phyloP scores from a whole-genome alignment of 2,329 filamentous ascomycete genomes.

The Tolypocladium cylindrosporum region DNA sequence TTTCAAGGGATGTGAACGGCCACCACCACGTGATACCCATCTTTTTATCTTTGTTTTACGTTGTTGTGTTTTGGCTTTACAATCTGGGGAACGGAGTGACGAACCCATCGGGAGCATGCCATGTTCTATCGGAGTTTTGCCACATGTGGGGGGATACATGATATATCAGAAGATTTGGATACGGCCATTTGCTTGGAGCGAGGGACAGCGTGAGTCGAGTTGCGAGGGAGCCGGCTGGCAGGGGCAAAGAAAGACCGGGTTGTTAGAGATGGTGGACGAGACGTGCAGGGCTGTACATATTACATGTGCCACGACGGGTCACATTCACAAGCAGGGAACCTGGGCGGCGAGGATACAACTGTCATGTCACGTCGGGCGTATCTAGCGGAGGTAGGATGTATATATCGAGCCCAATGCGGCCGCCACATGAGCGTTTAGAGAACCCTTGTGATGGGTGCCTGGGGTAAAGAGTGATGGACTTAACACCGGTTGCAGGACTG shows the following conservation, averaged over 20 bases:
- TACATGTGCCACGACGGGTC: neutral
- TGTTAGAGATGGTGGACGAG: neutral
- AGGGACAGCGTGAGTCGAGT: neutral
- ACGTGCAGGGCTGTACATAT: neutral
- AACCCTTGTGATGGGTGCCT: neutral
- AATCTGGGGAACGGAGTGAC: neutral
- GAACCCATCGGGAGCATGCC: neutral
- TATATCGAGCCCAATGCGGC: neutral
- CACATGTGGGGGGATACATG: neutral
- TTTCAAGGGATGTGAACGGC: slow-evolving; percentile 32
- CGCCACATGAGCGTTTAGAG: neutral
- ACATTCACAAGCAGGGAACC: neutral
- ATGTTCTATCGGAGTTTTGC: neutral
- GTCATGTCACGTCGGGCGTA: neutral
- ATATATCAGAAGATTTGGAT: neutral
- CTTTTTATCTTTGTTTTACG: slow-evolving; percentile 10
- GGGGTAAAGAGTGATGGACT: neutral
- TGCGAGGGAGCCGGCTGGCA: neutral
- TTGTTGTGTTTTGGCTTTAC: neutral
- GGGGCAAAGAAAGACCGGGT: neutral
- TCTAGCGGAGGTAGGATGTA: neutral
- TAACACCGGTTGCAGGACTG: too few relatives aligned
- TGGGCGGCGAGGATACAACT: neutral
- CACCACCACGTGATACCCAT: slow-evolving; percentile 26
- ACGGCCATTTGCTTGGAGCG: neutral